These are phyloP conservation scores for Rosa persica DNA, from an alignment of 306 rosid genomes.

Conservation along the genomic window DNA sequence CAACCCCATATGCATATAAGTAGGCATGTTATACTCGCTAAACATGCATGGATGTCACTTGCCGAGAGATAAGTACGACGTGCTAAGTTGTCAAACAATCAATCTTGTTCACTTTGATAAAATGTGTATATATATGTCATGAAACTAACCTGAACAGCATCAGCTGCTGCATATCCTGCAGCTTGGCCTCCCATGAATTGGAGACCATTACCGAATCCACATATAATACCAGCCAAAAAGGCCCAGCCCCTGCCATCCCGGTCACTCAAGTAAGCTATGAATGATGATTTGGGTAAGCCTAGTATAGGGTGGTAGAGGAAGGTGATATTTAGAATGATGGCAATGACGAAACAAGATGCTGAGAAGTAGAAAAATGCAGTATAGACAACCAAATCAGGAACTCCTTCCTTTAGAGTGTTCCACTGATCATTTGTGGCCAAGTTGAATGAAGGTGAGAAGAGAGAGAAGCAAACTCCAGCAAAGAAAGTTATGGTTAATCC, in stretches of 20 bases:
- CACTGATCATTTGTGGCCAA: slow-evolving; percentile 96
- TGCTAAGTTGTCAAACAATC: neutral
- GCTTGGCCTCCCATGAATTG: slow-evolving; percentile 98
- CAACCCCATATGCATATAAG: neutral
- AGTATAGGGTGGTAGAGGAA: slow-evolving; percentile 77
- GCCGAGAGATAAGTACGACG: neutral
- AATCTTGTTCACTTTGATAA: neutral
- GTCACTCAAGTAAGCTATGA: slow-evolving; percentile 68
- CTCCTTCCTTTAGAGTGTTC: slow-evolving; percentile 66
- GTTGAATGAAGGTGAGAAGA: slow-evolving; percentile 95
- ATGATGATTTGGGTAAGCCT: slow-evolving; percentile 65
- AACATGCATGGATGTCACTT: neutral
- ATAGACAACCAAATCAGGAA: slow-evolving; percentile 77
- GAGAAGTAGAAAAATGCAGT: slow-evolving; percentile 90
- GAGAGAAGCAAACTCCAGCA: slow-evolving; percentile 78
- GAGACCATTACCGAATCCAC: slow-evolving; percentile 94
- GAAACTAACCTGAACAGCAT: slow-evolving; percentile 85
- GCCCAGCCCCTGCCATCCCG: slow-evolving; percentile 96
- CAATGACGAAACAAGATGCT: slow-evolving; percentile 67
- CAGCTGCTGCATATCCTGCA: slow-evolving; percentile 99
- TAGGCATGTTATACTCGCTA: neutral
- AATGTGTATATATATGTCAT: neutral
- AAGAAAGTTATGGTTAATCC: slow-evolving; percentile 71
- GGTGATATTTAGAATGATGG: slow-evolving; percentile 62
- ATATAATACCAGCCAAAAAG: slow-evolving; percentile 78